Evolutionary conservation across 148 eudicot species (phyloP).

Genomic region (Linanthus parryae): DNA sequence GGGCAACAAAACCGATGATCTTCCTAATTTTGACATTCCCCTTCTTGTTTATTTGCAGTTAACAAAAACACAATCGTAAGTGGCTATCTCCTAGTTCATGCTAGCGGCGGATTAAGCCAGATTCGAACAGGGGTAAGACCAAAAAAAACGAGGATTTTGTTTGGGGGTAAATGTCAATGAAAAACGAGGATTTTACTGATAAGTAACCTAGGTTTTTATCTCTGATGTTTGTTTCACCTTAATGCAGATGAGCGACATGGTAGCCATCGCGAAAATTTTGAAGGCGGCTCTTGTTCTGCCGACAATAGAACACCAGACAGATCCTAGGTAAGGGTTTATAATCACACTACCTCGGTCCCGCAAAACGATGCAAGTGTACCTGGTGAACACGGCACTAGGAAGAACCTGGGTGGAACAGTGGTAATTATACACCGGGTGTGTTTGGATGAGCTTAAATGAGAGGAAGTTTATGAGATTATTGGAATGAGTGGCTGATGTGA

Average conservation of each 20-base stretch:
- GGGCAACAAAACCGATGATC: background rate
- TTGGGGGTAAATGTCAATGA: background rate
- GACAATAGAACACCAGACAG: slow-evolving; percentile 42
- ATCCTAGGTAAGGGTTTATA: slow-evolving; percentile 28
- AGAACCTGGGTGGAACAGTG: background rate
- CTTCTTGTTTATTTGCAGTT: slow-evolving; percentile 1
- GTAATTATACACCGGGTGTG: no score
- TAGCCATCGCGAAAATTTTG: slow-evolving; percentile 41
- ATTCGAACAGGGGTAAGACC: slow-evolving; percentile 50
- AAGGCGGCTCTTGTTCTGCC: slow-evolving; percentile 53
- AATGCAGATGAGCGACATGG: slow-evolving; percentile 55
- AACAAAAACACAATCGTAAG: slow-evolving; percentile 14
- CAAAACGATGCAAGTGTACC: background rate
- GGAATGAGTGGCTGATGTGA: no score
- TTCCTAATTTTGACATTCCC: background rate
- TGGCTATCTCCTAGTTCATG: slow-evolving; percentile 52
- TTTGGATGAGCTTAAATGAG: no score
- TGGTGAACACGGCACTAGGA: background rate
- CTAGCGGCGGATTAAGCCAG: slow-evolving; percentile 63
- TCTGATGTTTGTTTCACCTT: background rate
- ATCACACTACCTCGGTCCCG: no score
- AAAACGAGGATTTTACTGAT: background rate
- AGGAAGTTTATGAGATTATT: no score
- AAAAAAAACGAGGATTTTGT: no score
- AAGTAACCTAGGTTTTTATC: background rate